Evolutionary conservation across 2,329 filamentous ascomycete genomes (phyloP).

Genomic region (Aspergillus udagawae): DNA sequence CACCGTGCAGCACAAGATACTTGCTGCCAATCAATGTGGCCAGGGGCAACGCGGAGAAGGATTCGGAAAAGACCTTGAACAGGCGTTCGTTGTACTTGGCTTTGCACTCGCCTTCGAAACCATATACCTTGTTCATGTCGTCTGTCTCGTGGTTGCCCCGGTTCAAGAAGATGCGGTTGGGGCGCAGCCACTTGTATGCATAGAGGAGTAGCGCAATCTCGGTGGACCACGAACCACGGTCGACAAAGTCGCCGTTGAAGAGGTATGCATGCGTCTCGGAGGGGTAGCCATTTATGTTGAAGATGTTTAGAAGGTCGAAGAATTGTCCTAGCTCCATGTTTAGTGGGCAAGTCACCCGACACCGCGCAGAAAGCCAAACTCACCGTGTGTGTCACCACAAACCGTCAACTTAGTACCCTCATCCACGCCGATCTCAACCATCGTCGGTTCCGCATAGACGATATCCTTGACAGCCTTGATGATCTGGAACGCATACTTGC

Average conservation of each 20-base stretch:
- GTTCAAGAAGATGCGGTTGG: conserved; percentile 87
- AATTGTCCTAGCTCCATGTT: conserved; percentile 68
- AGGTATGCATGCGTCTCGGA: conserved; percentile 86
- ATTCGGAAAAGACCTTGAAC: conserved; percentile 97
- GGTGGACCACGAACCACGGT: conserved; percentile 96
- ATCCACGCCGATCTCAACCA: conserved; percentile 87
- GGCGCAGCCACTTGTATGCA: conserved; percentile 93
- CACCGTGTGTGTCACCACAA: conserved; percentile 95
- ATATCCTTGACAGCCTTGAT: conserved; percentile 84
- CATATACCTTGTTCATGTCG: conserved; percentile 98
- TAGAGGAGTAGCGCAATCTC: conserved; percentile 93
- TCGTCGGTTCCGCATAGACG: conserved; percentile 87
- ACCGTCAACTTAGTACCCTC: conserved; percentile 79
- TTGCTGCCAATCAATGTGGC: conserved; percentile 89
- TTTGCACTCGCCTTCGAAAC: conserved; percentile 97
- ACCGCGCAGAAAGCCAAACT: conserved; percentile 8
- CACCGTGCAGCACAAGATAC: conserved; percentile 89
- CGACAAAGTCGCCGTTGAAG: conserved; percentile 98
- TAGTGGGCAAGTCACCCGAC: conserved; percentile 1
- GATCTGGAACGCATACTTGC: conserved; percentile 98
- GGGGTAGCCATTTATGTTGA: conserved; percentile 82
- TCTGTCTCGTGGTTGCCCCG: conserved; percentile 98
- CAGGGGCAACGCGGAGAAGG: conserved; percentile 88
- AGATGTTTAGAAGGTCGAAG: conserved; percentile 95
- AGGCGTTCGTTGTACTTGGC: conserved; percentile 94